These are phyloP conservation scores for Euphorbia tirucalli DNA, from an alignment of 345 rosid genomes.

Conservation along the genomic window DNA sequence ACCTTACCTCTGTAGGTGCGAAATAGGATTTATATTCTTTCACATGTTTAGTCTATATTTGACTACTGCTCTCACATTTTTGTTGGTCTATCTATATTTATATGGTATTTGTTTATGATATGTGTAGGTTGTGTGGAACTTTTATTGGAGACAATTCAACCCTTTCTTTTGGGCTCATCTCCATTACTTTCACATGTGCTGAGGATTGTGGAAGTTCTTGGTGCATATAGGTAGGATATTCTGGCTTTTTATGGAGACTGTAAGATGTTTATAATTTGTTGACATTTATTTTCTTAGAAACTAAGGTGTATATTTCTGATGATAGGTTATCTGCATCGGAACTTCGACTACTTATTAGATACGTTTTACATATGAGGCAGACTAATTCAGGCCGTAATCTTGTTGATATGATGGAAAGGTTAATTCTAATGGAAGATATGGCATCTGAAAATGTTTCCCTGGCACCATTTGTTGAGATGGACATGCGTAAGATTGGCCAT, in stretches of 20 bases:
- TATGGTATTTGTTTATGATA: conserved; percentile 20
- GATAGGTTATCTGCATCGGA: conserved; percentile 94
- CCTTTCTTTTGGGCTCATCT: conserved; percentile 86
- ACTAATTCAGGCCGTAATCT: conserved; percentile 70
- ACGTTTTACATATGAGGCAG: conserved; percentile 78
- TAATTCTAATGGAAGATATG: conserved; percentile 85
- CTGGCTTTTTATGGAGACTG: conserved; percentile 8
- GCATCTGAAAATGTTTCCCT: conserved; percentile 74
- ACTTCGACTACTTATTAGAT: conserved; percentile 79
- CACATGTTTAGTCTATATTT: neutral
- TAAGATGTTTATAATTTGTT: conserved; percentile 17
- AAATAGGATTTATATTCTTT: conserved; percentile 8
- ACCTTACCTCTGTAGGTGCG: conserved; percentile 90
- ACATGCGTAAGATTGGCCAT: conserved; percentile 92
- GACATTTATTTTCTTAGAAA: conserved; percentile 19
- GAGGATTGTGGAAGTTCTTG: conserved; percentile 96
- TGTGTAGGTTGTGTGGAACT: conserved; percentile 89
- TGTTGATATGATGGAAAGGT: conserved; percentile 91
- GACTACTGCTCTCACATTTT: neutral
- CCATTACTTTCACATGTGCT: conserved; percentile 70
- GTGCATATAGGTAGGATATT: conserved; percentile 74
- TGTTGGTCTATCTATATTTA: conserved; percentile 6
- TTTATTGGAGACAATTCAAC: conserved; percentile 81
- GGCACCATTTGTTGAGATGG: conserved; percentile 96
- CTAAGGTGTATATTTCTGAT: conserved; percentile 28